Evolutionary conservation across 2,329 filamentous ascomycete genomes (phyloP), one percentile per base, ranked within the genome.

Genomic region (Penicillium palitans): DNA sequence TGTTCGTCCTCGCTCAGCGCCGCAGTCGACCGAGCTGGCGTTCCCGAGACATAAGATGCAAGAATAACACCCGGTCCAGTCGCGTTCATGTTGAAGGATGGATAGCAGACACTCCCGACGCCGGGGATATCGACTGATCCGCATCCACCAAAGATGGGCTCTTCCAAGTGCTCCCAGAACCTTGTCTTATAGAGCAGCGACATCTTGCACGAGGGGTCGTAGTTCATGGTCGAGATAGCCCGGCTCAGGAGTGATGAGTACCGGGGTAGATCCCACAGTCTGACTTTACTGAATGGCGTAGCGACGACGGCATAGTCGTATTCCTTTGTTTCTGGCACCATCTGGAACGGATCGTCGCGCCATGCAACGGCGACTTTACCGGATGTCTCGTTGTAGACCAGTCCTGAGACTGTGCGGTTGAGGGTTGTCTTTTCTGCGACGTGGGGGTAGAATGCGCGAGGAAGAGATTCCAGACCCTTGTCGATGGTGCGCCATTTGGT

Each of bases 271-370:
- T 83, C 76, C 85, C 86, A 88, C 25, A 83, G 79, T 35, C 86
- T 80, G 41, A 89, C 83, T 52, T 85, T 83, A 47, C 83, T 82
- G 72, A 90, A 89, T 0, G 87, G 87, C 0, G 83, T 81, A 0
- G 86, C 79, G 7, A 90, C 79, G n/a, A 90, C 77, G 29, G 85
- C 83, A 69, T 90, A 90, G 73, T 90, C 87, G 66, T 84, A 88
- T 2, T 80, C 79, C 27, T 81, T 77, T 45, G 75, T 81, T 50
- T 83, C 66, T 0, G 79, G 73, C 0, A 68, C 63, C 62, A 76
- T 72, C 15, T 74, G 70, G 17, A 82, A 73, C 61, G 57, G 65
- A 25, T 71, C 64, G 0, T 70, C 57, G 4, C 83, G 81, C 81
- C 84, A 89, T 24, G 83, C 78, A 2, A 90, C 77, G 1, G 81